Base-by-base conservation (phyloP, 108 stramenopile species). In the Nitzschia inconspicua region DNA sequence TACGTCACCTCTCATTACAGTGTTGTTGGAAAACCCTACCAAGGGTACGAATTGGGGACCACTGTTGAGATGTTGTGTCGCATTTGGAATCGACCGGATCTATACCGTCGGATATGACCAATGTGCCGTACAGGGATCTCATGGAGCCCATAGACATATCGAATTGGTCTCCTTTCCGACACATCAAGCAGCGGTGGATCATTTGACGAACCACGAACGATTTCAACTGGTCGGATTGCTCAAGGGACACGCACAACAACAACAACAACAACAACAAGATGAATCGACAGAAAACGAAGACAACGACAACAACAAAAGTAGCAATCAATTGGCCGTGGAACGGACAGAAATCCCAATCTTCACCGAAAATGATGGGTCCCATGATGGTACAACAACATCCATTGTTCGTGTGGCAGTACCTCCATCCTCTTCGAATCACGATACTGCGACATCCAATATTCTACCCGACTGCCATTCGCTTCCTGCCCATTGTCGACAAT, bases 41-140 rank as follows among this genome's bases (percentile, higher is more conserved):
- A 93, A 89, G 72, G 51, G 69, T 11, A 90, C 66, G 34, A 89
- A 88, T 62, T 77, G 85, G 46, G 92, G 92, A 19, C 85, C 92
- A 3, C 47, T 88, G 22, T 56, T 90, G 18, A 82, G 88, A 40
- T 90, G 92, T 62, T 84, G 85, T 28, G 78, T 80, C 2, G 88
- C 88, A n/a, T 93, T 86, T 60, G 74, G 73, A n/a, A 79, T 75
- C 22, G 46, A 68, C 36, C 75, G 74, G 37, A 73, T 93, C 2
- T 55, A 87, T 41, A 65, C 76, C 6, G 85, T 90, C 6, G 88
- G 92, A 29, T 83, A 69, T 57, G 82, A 78, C 47, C 79, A 77
- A 32, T 80, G 76, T 44, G 71, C 76, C 50, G 72, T 78, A 24
- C 72, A 75, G 39, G 91, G 91, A 9, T 82, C 84, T 3, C 88